Evolutionary conservation across 2,329 filamentous ascomycete genomes (phyloP).

Genomic region (Exophiala aquamarina): DNA sequence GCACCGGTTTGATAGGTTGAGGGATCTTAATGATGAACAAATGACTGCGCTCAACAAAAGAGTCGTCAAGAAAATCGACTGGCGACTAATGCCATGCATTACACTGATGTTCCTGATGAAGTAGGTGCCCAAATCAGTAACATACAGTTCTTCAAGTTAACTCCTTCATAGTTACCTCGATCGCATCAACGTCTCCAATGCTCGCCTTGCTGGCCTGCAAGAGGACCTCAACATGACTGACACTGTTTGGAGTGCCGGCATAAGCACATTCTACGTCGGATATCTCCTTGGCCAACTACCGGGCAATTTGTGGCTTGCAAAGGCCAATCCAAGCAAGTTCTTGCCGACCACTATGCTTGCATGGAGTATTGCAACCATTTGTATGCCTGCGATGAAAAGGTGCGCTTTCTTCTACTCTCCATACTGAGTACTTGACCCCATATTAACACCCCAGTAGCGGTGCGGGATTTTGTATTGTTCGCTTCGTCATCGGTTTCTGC

Average conservation of each 20-base stretch:
- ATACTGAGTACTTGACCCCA: too few species aligned
- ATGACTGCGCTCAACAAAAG: constrained; percentile 8
- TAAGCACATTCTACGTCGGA: constrained; percentile 30
- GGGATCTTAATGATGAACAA: constrained; percentile 3
- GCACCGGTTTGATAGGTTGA: constrained; percentile 6
- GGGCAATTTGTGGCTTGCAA: constrained; percentile 31
- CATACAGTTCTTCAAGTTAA: neutral
- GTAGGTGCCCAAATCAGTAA: neutral
- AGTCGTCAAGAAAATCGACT: constrained; percentile 1
- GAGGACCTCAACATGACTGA: constrained; percentile 38
- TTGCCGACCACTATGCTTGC: constrained; percentile 32
- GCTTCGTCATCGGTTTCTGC: constrained; percentile 49
- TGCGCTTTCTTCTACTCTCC: too few species aligned
- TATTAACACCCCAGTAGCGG: too few species aligned
- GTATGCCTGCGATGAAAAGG: constrained; percentile 40
- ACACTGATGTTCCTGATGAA: constrained; percentile 8
- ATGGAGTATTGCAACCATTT: constrained; percentile 33
- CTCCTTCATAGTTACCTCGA: constrained; percentile 37
- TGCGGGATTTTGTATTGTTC: constrained; percentile 39
- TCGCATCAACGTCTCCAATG: constrained; percentile 43
- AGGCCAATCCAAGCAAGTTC: constrained; percentile 31
- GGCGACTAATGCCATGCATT: constrained; percentile 5
- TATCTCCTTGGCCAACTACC: constrained; percentile 30
- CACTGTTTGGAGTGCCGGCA: constrained; percentile 42
- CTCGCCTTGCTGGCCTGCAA: constrained; percentile 40